phyloP scores from a whole-genome alignment of 1,284 basidiomycete genomes.

The Sanguinoderma infundibulare region DNA sequence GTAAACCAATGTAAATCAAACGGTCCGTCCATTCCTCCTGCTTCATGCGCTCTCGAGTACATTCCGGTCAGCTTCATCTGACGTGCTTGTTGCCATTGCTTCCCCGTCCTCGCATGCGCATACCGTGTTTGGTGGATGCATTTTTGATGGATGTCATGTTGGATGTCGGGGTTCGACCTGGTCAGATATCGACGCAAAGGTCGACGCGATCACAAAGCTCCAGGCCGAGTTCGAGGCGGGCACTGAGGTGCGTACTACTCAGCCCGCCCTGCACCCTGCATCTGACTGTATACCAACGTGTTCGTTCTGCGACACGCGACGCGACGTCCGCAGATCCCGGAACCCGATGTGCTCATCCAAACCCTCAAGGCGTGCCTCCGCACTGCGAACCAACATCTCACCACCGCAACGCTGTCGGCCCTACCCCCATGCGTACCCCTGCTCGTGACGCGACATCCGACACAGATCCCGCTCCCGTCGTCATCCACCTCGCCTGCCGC shows the following conservation, averaged over 20 bases:
- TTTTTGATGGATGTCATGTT: not conserved
- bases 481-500: slow-evolving; percentile 53
- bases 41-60: not conserved
- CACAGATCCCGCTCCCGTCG: slow-evolving; percentile 41
- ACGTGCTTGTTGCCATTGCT: slow-evolving; percentile 1
- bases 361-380: slow-evolving; percentile 77
- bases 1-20: slow-evolving; percentile 71
- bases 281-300: not conserved
- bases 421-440: slow-evolving; percentile 67
- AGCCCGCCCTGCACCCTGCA: not conserved
- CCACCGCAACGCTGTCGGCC: slow-evolving; percentile 70
- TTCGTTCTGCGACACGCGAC: not conserved
- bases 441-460: slow-evolving; percentile 47
- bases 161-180: not conserved
- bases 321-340: slow-evolving; percentile 60
- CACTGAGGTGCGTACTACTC: slow-evolving; percentile 54
- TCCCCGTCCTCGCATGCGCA: slow-evolving; percentile 1
- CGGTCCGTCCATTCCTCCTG: slow-evolving; percentile 47
- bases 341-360: slow-evolving; percentile 69
- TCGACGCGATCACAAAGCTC: slow-evolving; percentile 78
- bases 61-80: slow-evolving; percentile 6
- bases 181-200: slow-evolving; percentile 76
- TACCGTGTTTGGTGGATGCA: slow-evolving; percentile 11
- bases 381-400: slow-evolving; percentile 81
- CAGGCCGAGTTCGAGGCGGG: slow-evolving; percentile 74